These are phyloP conservation scores for Anthostomella pinea DNA, from an alignment of 2,329 filamentous ascomycete species.

Conservation along the genomic window DNA sequence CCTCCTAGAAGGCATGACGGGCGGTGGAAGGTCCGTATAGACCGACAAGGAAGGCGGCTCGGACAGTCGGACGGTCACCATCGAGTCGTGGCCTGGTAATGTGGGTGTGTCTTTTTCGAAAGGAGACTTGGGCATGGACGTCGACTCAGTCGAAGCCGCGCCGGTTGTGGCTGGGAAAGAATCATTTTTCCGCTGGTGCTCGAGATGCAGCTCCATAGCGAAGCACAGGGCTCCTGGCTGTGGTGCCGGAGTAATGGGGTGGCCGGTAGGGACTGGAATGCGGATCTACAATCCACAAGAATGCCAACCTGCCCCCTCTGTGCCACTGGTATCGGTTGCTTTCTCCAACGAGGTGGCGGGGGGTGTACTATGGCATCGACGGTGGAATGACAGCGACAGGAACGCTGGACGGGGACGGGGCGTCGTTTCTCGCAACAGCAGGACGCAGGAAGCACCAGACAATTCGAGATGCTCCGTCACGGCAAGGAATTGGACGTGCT, in stretches of 20 bases:
- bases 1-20: constrained; percentile 27
- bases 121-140: constrained; percentile 19
- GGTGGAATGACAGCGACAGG: constrained; percentile 8
- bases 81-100: constrained; percentile 57
- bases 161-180: constrained; percentile 10
- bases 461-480: constrained; percentile 14
- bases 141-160: constrained; percentile 18
- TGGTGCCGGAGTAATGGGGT: too few relatives aligned
- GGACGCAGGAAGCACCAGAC: too few relatives aligned
- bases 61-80: constrained; percentile 74
- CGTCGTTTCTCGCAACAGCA: constrained; percentile 10
- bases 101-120: constrained; percentile 21
- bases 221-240: constrained; percentile 18
- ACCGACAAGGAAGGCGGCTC: constrained; percentile 56
- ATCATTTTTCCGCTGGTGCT: constrained; percentile 22
- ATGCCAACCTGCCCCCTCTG: constrained; percentile 22
- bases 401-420: constrained; percentile 8
- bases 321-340: constrained; percentile 14
- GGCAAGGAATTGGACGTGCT: constrained; percentile 6
- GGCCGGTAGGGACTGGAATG: constrained; percentile 29
- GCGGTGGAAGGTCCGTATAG: constrained; percentile 39
- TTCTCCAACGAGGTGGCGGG: constrained; percentile 14
- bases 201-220: constrained; percentile 28
- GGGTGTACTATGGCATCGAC: constrained; percentile 21
- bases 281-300: constrained; percentile 23